Evolutionary conservation across 257 asterid species (phyloP), one percentile per base, ranked within the genome.

Genomic region (Apocynum venetum): DNA sequence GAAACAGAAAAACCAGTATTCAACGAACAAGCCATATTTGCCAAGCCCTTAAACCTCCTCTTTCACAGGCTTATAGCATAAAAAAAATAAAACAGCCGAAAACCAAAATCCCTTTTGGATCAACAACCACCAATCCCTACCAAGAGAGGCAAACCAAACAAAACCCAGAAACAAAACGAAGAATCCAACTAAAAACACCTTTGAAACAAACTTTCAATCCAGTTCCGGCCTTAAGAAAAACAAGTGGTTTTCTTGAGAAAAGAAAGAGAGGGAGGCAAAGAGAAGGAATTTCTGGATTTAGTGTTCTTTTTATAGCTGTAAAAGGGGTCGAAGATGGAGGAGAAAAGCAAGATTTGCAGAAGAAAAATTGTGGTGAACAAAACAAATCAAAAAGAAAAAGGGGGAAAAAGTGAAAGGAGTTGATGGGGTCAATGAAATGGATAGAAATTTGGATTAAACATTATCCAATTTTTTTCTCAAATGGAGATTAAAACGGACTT

Each of bases 1-100:
- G 83, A 83, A 78, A 91, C 84, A 71, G 86, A 86, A 68, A 89
- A 85, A 31, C 84, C 87, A 67, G 85, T 81, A 79, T 87, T 91
- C 78, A 91, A 78, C 15, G 86, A 83, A 82, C 86, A 87, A 65
- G 92, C 87, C 98, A 94, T 94, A 59, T 76, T 66, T 73, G 70
- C 80, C 53, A 59, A 83, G 69, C 80, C 65, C 25, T 56, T 4
- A 47, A 25, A 6, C 40, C 19, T 82, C 78, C 73, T 81, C 70
- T 71, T n/a, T 11, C 14, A 10, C 78, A 68, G 81, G 77, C 44
- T 44, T 76, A 78, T 78, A 76, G 70, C 79, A 75, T 77, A 85
- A 19, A 79, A 87, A 81, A 71, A 12, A 35, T 48, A 81, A 81
- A 71, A 71, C 63, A 51, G 75, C 75, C 74, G 76, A 57, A 76